Percentiles rank a stretch among this genome's conserved stretches.
Evolutionary conservation across 495 filamentous ascomycete species (phyloP).

Genomic region (Trichoderma asperelloides): DNA sequence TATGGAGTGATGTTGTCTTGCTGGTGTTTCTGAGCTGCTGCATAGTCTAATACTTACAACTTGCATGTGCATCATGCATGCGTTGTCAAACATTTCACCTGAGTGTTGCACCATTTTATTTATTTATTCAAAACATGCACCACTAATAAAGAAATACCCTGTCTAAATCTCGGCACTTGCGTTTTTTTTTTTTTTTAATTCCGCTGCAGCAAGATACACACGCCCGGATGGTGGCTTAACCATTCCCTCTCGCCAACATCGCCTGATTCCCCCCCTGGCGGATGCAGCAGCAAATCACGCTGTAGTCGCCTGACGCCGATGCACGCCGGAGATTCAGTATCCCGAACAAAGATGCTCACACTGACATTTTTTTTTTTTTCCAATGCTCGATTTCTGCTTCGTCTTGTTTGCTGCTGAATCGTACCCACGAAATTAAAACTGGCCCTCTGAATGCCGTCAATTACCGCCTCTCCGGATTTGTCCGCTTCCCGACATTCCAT

Average conservation of each 20-base stretch:
- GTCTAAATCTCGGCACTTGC: background rate
- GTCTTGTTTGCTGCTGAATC: background rate
- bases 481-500: background rate
- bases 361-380: too few species aligned
- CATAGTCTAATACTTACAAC: background rate
- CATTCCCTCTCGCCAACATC: background rate
- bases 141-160: background rate
- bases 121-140: background rate
- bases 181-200: background rate
- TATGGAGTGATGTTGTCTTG: too few species aligned
- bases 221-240: background rate
- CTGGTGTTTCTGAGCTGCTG: too few species aligned
- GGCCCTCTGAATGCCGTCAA: background rate
- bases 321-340: too few species aligned
- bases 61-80: background rate
- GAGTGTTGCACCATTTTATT: background rate
- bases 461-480: background rate
- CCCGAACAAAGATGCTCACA: too few species aligned
- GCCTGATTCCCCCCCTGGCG: background rate
- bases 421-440: background rate
- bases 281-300: background rate
- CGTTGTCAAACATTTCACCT: background rate
- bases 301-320: background rate
- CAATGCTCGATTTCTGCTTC: background rate
- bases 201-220: background rate